phyloP scores from a whole-genome alignment of 257 asterid species.

The Striga asiatica region DNA sequence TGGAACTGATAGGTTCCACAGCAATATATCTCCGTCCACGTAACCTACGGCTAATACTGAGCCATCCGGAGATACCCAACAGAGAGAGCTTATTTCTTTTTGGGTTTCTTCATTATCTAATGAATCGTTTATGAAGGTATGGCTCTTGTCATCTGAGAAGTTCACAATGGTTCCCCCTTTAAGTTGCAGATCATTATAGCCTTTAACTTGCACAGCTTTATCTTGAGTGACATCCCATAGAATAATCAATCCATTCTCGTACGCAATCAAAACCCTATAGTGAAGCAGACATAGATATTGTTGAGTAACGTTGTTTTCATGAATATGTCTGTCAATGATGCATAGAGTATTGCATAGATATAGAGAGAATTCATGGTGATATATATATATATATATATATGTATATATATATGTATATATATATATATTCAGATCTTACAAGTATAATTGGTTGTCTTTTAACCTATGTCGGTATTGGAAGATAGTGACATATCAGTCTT shows the following conservation, averaged over 20 bases:
- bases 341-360: too few species aligned
- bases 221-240: conserved; percentile 92
- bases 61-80: conserved; percentile 93
- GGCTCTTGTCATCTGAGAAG: conserved; percentile 38
- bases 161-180: conserved; percentile 37
- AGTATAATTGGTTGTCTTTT: too few species aligned
- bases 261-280: conserved; percentile 82
- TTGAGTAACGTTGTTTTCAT: background rate
- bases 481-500: too few species aligned
- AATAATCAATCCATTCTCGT: conserved; percentile 74
- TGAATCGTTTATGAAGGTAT: conserved; percentile 23
- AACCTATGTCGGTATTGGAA: too few species aligned
- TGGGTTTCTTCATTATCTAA: conserved; percentile 50
- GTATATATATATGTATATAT: too few species aligned
- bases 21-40: conserved; percentile 89
- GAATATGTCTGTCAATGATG: too few species aligned
- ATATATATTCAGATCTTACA: too few species aligned
- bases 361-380: background rate
- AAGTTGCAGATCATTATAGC: conserved; percentile 52
- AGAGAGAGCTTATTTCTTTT: conserved; percentile 88
- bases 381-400: too few species aligned
- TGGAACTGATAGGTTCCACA: conserved; percentile 66
- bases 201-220: conserved; percentile 61
- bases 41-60: conserved; percentile 91
- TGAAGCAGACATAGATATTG: conserved; percentile 7